Evolutionary conservation across 495 filamentous ascomycete genomes (phyloP), one percentile per base, ranked within the genome.

Genomic region (Bombardia bombarda): DNA sequence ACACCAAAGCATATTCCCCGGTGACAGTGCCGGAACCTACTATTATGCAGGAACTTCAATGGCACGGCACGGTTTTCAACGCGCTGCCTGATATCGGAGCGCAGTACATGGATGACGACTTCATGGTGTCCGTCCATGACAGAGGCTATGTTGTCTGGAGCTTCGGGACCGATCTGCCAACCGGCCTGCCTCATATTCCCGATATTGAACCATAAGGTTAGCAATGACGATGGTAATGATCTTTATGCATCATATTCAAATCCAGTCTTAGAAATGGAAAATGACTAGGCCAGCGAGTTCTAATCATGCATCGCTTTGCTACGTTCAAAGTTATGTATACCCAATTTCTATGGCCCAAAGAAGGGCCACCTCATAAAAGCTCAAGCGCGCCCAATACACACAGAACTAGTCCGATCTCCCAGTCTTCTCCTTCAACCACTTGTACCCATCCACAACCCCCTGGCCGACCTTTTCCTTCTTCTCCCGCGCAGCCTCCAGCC

Each of bases 401-500:
- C 12, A 36, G 10, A 22, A 13, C 24, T 32, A 30, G 3, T 16
- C 38, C 13, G 38, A 17, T 18, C 21, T 42, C 26, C 26, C 40
- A 4, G 28, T 7, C 26, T 43, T 52, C 14, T 25, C 21, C 37
- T 22, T 49, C 41, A 56, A 7, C 57, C 48, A 55, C 22, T 24
- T 34, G 16, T 39, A 19, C 0, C 28, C 40, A 24, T 38, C 36
- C 25, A 18, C 19, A 10, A 63, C 28, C 19, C 46, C 47, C 20
- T 56, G 46, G 0, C 62, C 60, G 6, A 58, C 54, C 44, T 46
- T 52, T 30, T 64, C 59, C 1, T 26, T 12, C 14, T 50, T 56
- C 32, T 64, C 61, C 36, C 59, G 44, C 4, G 61, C 61, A 28
- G 50, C 44, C 49, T 64, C 61, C 32, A 64, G 42, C 18, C 61